Evolutionary conservation across 2,329 filamentous ascomycete genomes (phyloP).

Genomic region (Colletotrichum chlorophyti): DNA sequence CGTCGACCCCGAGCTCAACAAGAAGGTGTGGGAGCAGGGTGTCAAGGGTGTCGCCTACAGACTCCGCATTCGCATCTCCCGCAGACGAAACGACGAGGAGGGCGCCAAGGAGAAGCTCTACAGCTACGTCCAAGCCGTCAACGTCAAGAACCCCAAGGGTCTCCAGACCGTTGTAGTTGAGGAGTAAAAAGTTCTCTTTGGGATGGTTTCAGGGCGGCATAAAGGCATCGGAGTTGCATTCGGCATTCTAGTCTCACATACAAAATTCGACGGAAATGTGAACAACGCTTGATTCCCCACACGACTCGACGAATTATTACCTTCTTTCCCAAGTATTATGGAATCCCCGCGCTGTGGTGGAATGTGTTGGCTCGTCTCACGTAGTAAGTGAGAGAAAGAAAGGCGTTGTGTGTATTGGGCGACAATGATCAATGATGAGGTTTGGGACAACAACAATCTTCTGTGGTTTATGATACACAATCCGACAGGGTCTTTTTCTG

Average conservation of each 20-base stretch:
- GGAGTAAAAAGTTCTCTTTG: slow-evolving; percentile 60
- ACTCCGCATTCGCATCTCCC: slow-evolving; percentile 96
- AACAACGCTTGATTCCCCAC: slow-evolving; percentile 32
- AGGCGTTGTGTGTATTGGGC: not conserved
- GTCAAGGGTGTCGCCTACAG: slow-evolving; percentile 99
- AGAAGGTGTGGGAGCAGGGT: slow-evolving; percentile 99
- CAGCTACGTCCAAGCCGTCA: slow-evolving; percentile 99
- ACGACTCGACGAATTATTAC: slow-evolving; percentile 28
- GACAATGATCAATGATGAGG: slow-evolving; percentile 8
- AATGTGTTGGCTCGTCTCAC: slow-evolving; percentile 14
- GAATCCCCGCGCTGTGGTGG: slow-evolving; percentile 14
- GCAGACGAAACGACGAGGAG: slow-evolving; percentile 99
- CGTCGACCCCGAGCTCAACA: slow-evolving; percentile 98
- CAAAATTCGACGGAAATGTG: slow-evolving; percentile 31
- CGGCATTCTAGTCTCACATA: slow-evolving; percentile 47
- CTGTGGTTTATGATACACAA: slow-evolving; percentile 11
- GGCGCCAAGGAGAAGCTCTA: slow-evolving; percentile 99
- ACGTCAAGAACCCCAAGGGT: slow-evolving; percentile 99
- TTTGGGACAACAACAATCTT: slow-evolving; percentile 11
- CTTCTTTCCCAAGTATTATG: slow-evolving; percentile 11
- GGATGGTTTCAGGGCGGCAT: slow-evolving; percentile 51
- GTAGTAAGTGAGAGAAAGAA: not conserved
- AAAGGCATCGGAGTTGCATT: slow-evolving; percentile 53
- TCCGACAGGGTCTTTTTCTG: slow-evolving; percentile 18
- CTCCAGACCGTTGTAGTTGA: slow-evolving; percentile 90